Base-by-base conservation (phyloP, 139 green algal genomes). In the Volvox reticuliferus region DNA sequence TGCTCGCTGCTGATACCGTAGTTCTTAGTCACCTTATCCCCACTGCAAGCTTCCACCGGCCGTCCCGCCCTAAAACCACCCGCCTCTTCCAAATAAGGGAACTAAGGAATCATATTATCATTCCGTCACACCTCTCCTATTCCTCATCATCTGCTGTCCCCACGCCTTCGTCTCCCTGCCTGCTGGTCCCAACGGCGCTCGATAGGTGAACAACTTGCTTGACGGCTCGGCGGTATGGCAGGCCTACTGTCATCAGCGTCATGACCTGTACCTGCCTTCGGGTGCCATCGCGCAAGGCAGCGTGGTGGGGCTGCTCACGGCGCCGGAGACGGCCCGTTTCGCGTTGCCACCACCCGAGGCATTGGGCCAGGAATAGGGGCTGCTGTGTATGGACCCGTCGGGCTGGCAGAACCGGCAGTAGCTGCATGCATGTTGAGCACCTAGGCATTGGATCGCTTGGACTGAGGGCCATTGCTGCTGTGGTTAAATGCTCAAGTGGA, bases 241-340 rank as follows among this genome's bases (percentile, higher is more conserved):
- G 1, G 97, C 97, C 6, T 98, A 98, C 91, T 88, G 88, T 19
- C 93, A 94, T 22, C 96, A 97, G 89, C 93, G 94, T 9, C 97
- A 99, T 90, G 97, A 99, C 91, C 93, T 99, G 55, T 99, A 98
- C 95, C 94, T 99, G 69, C 97, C 97, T 2, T 91, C 93, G 1
- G 96, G 94, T 19, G 92, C 93, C 33, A 88, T 35, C 36, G 91
- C 90, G 20, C 92, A 79, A 17, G 93, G 85, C 61, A 96, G 95
- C 37, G 96, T 98, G 85, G 97, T 94, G 28, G 95, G 95, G 37
- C 91, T 98, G 91, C 91, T 98, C 68, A 94, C 93, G 80, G 95
- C 92, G n/a, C 88, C 91, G 0, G 83, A 94, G 61, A 93, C 92
- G 0, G 93, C 94, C 0, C 89, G 92, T 19, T 98, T 96, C 92